phyloP scores from a whole-genome alignment of 176 grass and related monocot genomes.

The Aegilops speltoides region DNA sequence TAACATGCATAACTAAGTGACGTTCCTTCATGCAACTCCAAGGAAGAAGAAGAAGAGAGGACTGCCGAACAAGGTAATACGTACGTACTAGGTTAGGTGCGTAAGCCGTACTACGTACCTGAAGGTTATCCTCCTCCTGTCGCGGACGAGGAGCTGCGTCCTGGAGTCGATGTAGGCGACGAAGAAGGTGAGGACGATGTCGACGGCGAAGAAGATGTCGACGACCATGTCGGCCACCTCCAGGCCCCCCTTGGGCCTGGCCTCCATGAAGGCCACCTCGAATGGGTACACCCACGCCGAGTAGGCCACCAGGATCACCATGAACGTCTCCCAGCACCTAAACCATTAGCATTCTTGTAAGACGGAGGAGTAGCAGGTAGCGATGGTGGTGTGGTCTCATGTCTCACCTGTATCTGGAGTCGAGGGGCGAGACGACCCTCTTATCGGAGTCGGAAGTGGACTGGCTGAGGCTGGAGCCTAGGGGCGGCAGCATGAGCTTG shows the following conservation, averaged over 20 bases:
- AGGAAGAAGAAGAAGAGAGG: too few relatives aligned
- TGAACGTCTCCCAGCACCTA: conserved; percentile 95
- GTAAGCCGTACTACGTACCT: conserved; percentile 37
- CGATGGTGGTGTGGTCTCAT: not conserved
- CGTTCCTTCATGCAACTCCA: too few relatives aligned
- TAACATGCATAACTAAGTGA: not conserved
- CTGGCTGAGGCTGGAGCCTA: conserved; percentile 53
- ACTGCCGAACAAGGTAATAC: too few relatives aligned
- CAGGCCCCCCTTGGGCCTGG: conserved; percentile 69
- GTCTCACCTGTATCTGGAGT: conserved; percentile 80
- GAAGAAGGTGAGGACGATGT: conserved; percentile 93
- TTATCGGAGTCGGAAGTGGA: conserved; percentile 21
- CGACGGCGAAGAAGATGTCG: conserved; percentile 72
- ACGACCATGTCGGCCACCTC: conserved; percentile 71
- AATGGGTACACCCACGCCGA: conserved; percentile 99
- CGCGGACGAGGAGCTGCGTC: conserved; percentile 74
- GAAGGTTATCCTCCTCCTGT: conserved; percentile 60
- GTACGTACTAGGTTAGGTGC: too few relatives aligned
- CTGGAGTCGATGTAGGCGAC: conserved; percentile 84
- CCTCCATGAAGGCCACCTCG: conserved; percentile 95
- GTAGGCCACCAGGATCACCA: conserved; percentile 93
- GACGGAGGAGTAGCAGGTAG: not conserved
- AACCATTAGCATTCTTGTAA: not conserved
- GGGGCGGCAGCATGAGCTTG: conserved; percentile 81
- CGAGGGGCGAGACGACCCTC: conserved; percentile 69